These are phyloP conservation scores for Coemansia sp. DNA, from an alignment of 192 early-diverging fungal genomes.

Conservation along the genomic window DNA sequence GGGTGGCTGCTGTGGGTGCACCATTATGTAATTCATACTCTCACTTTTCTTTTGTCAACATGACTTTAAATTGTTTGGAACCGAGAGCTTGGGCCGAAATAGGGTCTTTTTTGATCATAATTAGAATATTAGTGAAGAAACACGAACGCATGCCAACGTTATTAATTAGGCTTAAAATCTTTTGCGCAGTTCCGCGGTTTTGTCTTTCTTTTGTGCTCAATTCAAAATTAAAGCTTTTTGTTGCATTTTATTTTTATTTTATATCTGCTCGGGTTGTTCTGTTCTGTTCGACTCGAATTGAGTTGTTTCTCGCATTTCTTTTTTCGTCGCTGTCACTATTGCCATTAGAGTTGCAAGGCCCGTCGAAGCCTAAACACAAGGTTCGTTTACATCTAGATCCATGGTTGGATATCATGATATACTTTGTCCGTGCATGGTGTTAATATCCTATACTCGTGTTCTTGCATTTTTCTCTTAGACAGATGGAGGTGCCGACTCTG, in stretches of 20 bases:
- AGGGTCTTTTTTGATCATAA: too few relatives aligned
- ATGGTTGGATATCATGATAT: background rate
- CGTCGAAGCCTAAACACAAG: background rate
- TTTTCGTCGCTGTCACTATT: background rate
- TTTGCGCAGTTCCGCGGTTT: background rate
- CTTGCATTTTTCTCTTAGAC: background rate
- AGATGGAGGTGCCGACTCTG: constrained; percentile 14
- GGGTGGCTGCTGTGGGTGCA: constrained; percentile 12
- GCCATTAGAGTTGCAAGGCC: background rate
- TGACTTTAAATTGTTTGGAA: background rate
- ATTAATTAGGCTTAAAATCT: too few relatives aligned
- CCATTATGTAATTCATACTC: constrained; percentile 28
- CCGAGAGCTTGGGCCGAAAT: background rate
- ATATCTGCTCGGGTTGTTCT: background rate
- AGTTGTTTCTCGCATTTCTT: background rate
- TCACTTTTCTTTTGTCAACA: background rate
- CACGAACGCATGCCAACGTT: background rate
- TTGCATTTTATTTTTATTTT: background rate
- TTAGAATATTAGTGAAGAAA: too few relatives aligned
- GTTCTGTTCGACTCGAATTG: background rate
- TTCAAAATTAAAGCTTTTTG: background rate
- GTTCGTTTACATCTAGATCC: background rate
- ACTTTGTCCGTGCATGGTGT: background rate
- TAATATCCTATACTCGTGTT: background rate
- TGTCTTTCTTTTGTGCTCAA: background rate